Evolutionary conservation across 331 rosid species (phyloP).

Genomic region (Erythrophleum ivorense): DNA sequence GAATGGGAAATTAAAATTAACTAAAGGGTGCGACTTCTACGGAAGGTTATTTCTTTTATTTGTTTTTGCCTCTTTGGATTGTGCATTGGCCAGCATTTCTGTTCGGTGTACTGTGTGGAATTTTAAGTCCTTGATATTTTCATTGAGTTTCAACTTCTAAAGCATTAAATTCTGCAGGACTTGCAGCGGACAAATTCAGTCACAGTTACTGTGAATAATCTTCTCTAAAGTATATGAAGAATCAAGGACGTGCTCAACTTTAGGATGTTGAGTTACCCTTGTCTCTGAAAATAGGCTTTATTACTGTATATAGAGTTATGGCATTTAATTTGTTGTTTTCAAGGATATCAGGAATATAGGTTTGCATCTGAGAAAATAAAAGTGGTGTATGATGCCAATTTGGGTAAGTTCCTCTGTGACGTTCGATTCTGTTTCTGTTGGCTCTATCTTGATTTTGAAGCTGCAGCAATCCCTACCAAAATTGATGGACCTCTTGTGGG

Average conservation of each 20-base stretch:
- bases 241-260: conserved; percentile 31
- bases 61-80: not conserved
- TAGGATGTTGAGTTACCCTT: conserved; percentile 30
- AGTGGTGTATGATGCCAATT: conserved; percentile 42
- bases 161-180: conserved; percentile 63
- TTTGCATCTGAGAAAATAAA: conserved; percentile 42
- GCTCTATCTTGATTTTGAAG: too few relatives aligned
- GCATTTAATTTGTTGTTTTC: conserved; percentile 47
- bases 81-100: not conserved
- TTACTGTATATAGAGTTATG: conserved; percentile 66
- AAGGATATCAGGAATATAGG: conserved; percentile 51
- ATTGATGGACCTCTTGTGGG: too few relatives aligned
- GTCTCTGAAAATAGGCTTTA: conserved; percentile 42
- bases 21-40: not conserved
- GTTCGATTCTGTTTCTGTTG: too few relatives aligned
- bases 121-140: not conserved
- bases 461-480: too few relatives aligned
- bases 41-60: not conserved
- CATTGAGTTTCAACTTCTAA: not conserved
- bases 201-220: conserved; percentile 90
- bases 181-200: conserved; percentile 91
- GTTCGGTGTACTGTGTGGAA: not conserved
- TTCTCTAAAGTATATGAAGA: conserved; percentile 64
- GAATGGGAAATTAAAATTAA: not conserved
- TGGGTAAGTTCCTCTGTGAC: conserved; percentile 32